These are phyloP conservation scores for Auxenochlorella pyrenoidosa DNA, from an alignment of 139 green algal genomes.

Conservation along the genomic window DNA sequence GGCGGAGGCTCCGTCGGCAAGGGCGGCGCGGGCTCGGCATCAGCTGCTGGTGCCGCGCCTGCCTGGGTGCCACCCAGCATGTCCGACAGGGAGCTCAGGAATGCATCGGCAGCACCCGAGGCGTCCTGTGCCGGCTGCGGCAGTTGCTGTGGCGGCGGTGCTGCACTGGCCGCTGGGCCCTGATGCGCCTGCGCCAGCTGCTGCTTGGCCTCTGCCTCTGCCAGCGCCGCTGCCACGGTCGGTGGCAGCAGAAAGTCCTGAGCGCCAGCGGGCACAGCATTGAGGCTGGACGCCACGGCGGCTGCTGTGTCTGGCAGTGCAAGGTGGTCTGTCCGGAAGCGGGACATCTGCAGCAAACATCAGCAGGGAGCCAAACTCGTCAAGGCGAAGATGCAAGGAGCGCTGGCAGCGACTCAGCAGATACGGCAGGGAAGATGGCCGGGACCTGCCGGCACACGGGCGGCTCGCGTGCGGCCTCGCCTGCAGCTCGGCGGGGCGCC, in stretches of 20 bases:
- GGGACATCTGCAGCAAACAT: constrained; percentile 43
- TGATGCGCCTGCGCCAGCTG: constrained; percentile 23
- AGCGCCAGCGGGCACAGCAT: background rate
- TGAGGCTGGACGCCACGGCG: constrained; percentile 22
- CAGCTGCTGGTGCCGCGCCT: background rate
- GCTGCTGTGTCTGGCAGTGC: constrained; percentile 71
- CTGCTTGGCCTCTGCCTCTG: constrained; percentile 25
- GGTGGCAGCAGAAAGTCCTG: constrained; percentile 23
- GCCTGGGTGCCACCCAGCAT: constrained; percentile 12
- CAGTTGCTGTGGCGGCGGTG: background rate
- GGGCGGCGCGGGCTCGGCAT: background rate
- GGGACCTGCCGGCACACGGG: too few relatives aligned
- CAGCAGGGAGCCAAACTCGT: background rate
- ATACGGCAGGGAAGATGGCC: background rate
- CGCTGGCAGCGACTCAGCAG: background rate
- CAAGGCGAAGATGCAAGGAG: background rate
- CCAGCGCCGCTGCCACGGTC: constrained; percentile 11
- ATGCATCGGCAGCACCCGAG: constrained; percentile 43
- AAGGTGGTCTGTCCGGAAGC: constrained; percentile 73
- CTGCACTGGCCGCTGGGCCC: background rate
- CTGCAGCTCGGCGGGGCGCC: constrained; percentile 37
- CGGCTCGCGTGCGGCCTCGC: background rate
- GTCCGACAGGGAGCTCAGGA: constrained; percentile 54
- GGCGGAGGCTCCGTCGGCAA: background rate
- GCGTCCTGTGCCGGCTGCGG: constrained; percentile 30